Evolutionary conservation across 2,329 filamentous ascomycete species (phyloP).

Genomic region (Scedosporium boydii): DNA sequence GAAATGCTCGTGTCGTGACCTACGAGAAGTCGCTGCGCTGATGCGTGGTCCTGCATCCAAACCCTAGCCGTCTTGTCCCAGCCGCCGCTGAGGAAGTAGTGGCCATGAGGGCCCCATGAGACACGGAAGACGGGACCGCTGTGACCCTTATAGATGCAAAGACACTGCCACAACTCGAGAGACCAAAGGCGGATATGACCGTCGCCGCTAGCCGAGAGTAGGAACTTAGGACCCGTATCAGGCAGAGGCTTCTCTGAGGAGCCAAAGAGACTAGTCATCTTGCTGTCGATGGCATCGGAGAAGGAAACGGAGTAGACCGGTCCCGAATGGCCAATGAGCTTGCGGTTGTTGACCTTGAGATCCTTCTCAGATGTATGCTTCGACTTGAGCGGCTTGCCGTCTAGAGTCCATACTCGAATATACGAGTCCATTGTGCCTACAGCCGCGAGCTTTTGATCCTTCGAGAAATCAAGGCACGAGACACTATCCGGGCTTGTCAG

Average conservation of each 20-base stretch:
- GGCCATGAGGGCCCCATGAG: slow-evolving; percentile 83
- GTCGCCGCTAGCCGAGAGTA: slow-evolving; percentile 82
- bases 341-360: slow-evolving; percentile 50
- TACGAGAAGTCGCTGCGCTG: slow-evolving; percentile 76
- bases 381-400: slow-evolving; percentile 71
- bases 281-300: slow-evolving; percentile 54
- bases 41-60: slow-evolving; percentile 89
- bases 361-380: slow-evolving; percentile 50
- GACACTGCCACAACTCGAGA: slow-evolving; percentile 79
- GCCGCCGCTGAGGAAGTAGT: slow-evolving; percentile 84
- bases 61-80: slow-evolving; percentile 85
- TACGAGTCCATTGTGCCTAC: slow-evolving; percentile 90
- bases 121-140: slow-evolving; percentile 83
- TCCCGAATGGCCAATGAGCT: slow-evolving; percentile 82
- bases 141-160: slow-evolving; percentile 91
- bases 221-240: slow-evolving; percentile 56
- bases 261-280: slow-evolving; percentile 39
- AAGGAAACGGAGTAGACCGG: slow-evolving; percentile 87
- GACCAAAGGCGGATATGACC: slow-evolving; percentile 88
- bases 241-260: slow-evolving; percentile 32
- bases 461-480: slow-evolving; percentile 91
- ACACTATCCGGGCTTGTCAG: slow-evolving; percentile 41
- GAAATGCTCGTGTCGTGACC: slow-evolving; percentile 94
- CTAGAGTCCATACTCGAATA: slow-evolving; percentile 86
- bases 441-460: slow-evolving; percentile 78